Conservation (phyloP, 768 basidiomycete genomes). For the Sarcomyxa edulis region DNA sequence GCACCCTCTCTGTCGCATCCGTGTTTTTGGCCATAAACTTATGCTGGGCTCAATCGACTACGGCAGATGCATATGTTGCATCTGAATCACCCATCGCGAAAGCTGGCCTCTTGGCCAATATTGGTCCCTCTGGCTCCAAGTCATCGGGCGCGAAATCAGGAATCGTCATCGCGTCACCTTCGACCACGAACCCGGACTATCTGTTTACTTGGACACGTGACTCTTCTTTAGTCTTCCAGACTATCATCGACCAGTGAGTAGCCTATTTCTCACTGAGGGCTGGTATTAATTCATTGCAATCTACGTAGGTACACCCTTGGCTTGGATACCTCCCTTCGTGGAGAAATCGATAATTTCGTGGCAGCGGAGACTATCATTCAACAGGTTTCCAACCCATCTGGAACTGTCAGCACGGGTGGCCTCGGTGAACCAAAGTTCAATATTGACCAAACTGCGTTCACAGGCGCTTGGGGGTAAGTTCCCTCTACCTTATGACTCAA, state of each 20-base stretch:
- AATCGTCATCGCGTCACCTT: slow-evolving; percentile 55
- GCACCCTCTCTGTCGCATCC: no score
- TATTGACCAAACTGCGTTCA: slow-evolving; percentile 61
- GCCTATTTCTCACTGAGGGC: no score
- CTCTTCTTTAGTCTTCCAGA: slow-evolving; percentile 66
- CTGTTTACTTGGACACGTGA: slow-evolving; percentile 76
- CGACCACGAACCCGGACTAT: slow-evolving; percentile 51
- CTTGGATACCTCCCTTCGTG: slow-evolving; percentile 41
- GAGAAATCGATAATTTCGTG: slow-evolving; percentile 55
- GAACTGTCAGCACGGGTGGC: slow-evolving; percentile 59
- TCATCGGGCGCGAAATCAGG: slow-evolving; percentile 57
- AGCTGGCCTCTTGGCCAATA: slow-evolving; percentile 67
- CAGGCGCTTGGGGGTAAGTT: slow-evolving; percentile 53
- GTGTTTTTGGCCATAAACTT: no score
- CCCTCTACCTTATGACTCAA: no score
- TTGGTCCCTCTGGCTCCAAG: slow-evolving; percentile 53
- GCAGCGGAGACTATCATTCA: slow-evolving; percentile 54
- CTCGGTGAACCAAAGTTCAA: slow-evolving; percentile 79
- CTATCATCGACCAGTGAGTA: slow-evolving; percentile 45
- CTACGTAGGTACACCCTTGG: slow-evolving; percentile 49
- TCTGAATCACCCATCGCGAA: slow-evolving; percentile 57
- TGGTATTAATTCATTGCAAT: no score
- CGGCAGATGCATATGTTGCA: slow-evolving; percentile 45
- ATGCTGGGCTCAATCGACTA: slow-evolving; percentile 14
- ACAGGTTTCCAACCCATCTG: slow-evolving; percentile 66